These are phyloP conservation scores for Nakaseomyces sp. DNA, from an alignment of 1,139 yeast genomes.

Conservation along the genomic window DNA sequence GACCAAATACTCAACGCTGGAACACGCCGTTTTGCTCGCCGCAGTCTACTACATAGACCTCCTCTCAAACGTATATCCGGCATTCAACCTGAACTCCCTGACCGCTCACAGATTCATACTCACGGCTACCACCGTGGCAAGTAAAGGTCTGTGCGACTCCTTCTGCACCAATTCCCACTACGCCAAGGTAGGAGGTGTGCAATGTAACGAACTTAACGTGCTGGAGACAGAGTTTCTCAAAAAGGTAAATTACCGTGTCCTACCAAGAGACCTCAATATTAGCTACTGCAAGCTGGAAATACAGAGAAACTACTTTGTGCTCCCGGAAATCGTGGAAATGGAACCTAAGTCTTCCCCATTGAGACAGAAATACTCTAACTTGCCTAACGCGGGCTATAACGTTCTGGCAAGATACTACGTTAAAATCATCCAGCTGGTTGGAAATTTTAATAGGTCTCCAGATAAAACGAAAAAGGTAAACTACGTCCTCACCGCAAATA, in stretches of 20 bases:
- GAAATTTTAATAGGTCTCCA: constrained; percentile 30
- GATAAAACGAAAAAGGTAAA: constrained; percentile 23
- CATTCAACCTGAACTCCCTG: constrained; percentile 76
- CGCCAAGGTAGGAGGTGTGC: constrained; percentile 94
- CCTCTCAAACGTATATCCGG: constrained; percentile 66
- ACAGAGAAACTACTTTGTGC: constrained; percentile 18
- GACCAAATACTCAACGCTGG: constrained; percentile 75
- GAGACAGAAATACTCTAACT: constrained; percentile 4
- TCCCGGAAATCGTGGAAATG: constrained; percentile 11
- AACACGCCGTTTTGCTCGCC: constrained; percentile 69
- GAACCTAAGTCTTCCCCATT: constrained; percentile 7
- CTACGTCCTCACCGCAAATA: constrained; percentile 10
- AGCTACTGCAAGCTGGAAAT: constrained; percentile 29
- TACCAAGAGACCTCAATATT: constrained; percentile 44
- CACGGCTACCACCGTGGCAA: constrained; percentile 85
- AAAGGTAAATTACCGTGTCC: constrained; percentile 68
- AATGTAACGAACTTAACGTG: constrained; percentile 73
- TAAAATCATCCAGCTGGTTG: constrained; percentile 56
- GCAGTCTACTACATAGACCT: constrained; percentile 85
- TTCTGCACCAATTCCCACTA: constrained; percentile 91
- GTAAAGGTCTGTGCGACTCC: constrained; percentile 88
- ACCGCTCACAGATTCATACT: constrained; percentile 88
- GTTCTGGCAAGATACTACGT: constrained; percentile 52
- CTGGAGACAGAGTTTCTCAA: constrained; percentile 80
- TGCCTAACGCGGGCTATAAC: constrained; percentile 28